Conservation (phyloP, 2,329 filamentous ascomycete genomes). For the Aspergillus ochraceoroseus region DNA sequence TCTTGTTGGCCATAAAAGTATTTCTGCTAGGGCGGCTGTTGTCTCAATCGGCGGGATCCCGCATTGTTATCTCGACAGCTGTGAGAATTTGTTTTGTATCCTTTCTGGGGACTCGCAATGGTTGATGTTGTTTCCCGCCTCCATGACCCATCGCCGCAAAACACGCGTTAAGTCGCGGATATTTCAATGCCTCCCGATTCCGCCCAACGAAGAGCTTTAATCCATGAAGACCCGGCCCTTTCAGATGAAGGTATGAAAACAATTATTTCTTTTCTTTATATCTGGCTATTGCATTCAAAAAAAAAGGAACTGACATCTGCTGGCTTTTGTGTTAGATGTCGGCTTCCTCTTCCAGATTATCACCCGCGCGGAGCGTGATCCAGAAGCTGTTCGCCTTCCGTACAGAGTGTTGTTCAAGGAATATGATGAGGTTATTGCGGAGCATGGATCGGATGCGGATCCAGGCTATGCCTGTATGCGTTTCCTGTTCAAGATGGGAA, state of each 20-base stretch:
- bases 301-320: constrained; percentile 1
- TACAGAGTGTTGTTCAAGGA: constrained; percentile 75
- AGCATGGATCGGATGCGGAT: constrained; percentile 65
- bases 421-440: constrained; percentile 70
- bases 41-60: constrained; percentile 10
- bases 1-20: constrained; percentile 11
- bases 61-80: constrained; percentile 8
- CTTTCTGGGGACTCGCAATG: constrained; percentile 34
- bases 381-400: constrained; percentile 60
- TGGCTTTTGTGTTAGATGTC: constrained; percentile 58
- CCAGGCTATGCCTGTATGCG: constrained; percentile 70
- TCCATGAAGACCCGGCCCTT: constrained; percentile 46
- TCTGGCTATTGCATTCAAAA: not conserved
- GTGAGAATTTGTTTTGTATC: constrained; percentile 7
- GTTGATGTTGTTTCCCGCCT: constrained; percentile 36
- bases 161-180: constrained; percentile 45
- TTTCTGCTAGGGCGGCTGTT: constrained; percentile 7
- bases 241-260: constrained; percentile 54
- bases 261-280: not conserved
- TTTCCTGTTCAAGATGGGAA: constrained; percentile 73
- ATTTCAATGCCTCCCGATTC: constrained; percentile 49
- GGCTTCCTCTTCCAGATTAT: constrained; percentile 73
- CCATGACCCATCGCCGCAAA: constrained; percentile 42
- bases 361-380: constrained; percentile 61
- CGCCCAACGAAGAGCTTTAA: constrained; percentile 39